These are phyloP conservation scores for Coelastrella sp. DNA, from an alignment of 139 green algal species.

Conservation along the genomic window DNA sequence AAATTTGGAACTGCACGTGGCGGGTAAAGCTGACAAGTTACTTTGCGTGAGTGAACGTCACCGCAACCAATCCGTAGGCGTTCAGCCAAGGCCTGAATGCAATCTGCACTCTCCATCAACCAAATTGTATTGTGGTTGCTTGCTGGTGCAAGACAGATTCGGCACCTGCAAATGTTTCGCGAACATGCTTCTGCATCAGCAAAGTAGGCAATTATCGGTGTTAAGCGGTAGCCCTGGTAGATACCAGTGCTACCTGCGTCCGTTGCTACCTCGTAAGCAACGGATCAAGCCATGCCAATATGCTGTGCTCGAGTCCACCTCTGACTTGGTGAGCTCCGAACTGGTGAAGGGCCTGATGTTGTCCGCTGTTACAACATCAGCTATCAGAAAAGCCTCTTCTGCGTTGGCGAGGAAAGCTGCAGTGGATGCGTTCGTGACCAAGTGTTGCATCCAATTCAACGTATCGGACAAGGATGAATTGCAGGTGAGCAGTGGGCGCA, in stretches of 20 bases:
- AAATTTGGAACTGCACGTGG: neutral
- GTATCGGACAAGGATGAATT: constrained; percentile 31
- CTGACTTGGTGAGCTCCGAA: neutral
- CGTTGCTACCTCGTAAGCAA: neutral
- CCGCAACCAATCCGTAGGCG: neutral
- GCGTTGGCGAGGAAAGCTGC: constrained; percentile 18
- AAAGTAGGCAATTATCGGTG: neutral
- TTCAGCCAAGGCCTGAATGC: no score
- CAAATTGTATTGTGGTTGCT: neutral
- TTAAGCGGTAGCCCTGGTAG: neutral
- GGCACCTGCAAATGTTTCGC: neutral
- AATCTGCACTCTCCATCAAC: no score
- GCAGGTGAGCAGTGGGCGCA: constrained; percentile 13
- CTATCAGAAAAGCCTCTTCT: neutral
- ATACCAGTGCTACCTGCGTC: neutral
- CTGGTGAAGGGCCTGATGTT: constrained; percentile 12
- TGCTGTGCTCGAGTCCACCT: neutral
- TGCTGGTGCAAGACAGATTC: neutral
- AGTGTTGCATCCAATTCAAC: constrained; percentile 21
- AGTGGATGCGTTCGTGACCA: constrained; percentile 3
- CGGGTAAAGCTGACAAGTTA: neutral
- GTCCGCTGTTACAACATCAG: neutral
- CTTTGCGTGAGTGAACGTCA: constrained; percentile 1
- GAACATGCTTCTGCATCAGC: constrained; percentile 2
- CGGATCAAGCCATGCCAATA: neutral